Evolutionary conservation across 83 land plant species (phyloP).

Genomic region (Larix sibirica): DNA sequence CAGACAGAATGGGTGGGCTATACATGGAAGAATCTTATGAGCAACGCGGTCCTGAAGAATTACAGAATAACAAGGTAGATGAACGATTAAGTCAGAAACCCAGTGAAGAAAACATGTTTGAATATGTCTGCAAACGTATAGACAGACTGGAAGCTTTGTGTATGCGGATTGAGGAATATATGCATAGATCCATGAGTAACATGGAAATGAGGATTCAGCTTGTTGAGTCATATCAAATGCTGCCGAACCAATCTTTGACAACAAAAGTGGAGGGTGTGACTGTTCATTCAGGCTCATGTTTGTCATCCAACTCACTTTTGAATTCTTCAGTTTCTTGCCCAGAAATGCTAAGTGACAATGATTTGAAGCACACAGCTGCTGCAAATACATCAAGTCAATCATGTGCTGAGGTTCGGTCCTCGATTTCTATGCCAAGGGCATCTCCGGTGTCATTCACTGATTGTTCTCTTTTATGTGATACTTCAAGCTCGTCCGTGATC

Average conservation of each 20-base stretch:
- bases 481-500: not conserved
- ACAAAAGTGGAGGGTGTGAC: slow-evolving; percentile 6
- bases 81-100: not conserved
- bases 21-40: not conserved
- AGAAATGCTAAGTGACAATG: not conserved
- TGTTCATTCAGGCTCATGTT: not conserved
- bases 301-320: not conserved
- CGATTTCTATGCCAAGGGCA: slow-evolving; percentile 1
- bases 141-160: slow-evolving; percentile 45
- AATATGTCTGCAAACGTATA: slow-evolving; percentile 38
- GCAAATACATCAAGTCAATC: not conserved
- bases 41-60: not conserved
- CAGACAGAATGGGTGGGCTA: not conserved
- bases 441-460: not conserved
- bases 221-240: slow-evolving; percentile 36
- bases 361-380: not conserved
- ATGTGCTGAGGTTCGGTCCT: not conserved
- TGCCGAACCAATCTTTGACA: not conserved
- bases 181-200: slow-evolving; percentile 47
- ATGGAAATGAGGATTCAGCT: slow-evolving; percentile 55
- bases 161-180: slow-evolving; percentile 62
- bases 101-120: slow-evolving; percentile 22
- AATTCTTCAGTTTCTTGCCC: not conserved
- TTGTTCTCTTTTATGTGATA: not conserved
- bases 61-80: not conserved